Percentiles rank a stretch among this genome's conserved stretches.
Evolutionary conservation across 208 protist species (phyloP).

Genomic region (Wallacemonas sp.): DNA sequence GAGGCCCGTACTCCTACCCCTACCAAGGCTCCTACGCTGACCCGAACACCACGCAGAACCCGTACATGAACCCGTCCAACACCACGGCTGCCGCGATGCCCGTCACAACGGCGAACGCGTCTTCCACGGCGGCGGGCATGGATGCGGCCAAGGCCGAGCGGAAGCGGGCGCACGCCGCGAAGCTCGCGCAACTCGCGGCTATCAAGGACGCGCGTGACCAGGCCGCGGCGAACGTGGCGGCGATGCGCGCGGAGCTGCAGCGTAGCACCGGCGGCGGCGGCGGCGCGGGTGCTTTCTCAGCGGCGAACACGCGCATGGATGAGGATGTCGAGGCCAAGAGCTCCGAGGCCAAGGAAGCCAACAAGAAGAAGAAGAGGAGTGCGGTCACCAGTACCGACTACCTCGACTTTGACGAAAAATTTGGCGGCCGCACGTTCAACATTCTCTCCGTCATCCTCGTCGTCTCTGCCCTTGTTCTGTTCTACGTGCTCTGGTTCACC

Average conservation of each 20-base stretch:
- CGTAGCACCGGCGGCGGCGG: background rate
- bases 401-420: slow-evolving; percentile 41
- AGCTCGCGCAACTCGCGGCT: slow-evolving; percentile 21
- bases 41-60: background rate
- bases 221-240: slow-evolving; percentile 1
- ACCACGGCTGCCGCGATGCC: background rate
- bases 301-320: background rate
- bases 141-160: slow-evolving; percentile 13
- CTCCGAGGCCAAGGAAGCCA: slow-evolving; percentile 11
- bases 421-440: slow-evolving; percentile 34
- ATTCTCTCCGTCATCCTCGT: slow-evolving; percentile 24
- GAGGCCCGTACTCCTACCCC: slow-evolving; percentile 10
- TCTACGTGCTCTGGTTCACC: slow-evolving; percentile 62
- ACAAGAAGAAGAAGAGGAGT: slow-evolving; percentile 24
- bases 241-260: slow-evolving; percentile 2
- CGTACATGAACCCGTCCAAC: background rate
- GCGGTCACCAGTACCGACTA: slow-evolving; percentile 30
- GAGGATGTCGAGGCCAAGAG: slow-evolving; percentile 15
- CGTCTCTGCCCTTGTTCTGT: slow-evolving; percentile 27
- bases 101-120: background rate
- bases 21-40: slow-evolving; percentile 16
- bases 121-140: background rate
- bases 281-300: background rate
- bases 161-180: slow-evolving; percentile 18
- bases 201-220: slow-evolving; percentile 18